Evolutionary conservation across 148 eudicot genomes (phyloP), one percentile per base, ranked within the genome.

Genomic region (Vaccinium myrtillus): DNA sequence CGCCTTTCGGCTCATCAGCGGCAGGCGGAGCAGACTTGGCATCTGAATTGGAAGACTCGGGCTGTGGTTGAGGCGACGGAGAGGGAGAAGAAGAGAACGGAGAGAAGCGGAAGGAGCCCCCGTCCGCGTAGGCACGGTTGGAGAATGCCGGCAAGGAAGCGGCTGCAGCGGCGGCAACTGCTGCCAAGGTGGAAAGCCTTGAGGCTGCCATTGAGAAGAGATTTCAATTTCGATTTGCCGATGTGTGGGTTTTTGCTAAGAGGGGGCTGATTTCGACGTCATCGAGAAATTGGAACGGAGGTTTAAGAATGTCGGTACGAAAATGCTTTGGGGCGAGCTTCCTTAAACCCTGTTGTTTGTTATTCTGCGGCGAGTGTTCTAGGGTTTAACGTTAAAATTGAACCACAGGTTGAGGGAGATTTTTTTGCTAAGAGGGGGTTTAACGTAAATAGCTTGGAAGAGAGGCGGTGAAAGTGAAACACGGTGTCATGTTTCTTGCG

Each of bases 91-190:
- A 88, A 25, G 73, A 67, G 84, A 91, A 95, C 6, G 93, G 93
- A 43, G 71, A 46, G 86, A 90, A 92, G 77, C 95, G 91, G 48
- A 91, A 93, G 1, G 92, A 83, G 79, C 80, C 46, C 6, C 46
- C 76, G 82, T 94, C 95, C 32, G 98, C 95, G 85, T 87, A 86
- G 1, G 91, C 86, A 21, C 79, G 86, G 76, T 83, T 86, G 51
- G 91, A 84, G 77, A 76, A 46, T 9, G 84, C 79, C 67, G 93
- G 58, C 25, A 87, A 70, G 13, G 91, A 88, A n/a, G 91, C 90
- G 15, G 71, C 30, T 0, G 70, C 70, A 0, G 89, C 90, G 0
- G 90, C 90, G 11, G 93, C 91, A 73, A 83, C 83, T 3, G 90
- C 89, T 4, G 91, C 92, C 39, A 87, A 36, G 21, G 92, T 81